Conservation (phyloP, 176 grass and related monocot species). For the Musa schizocarpa region DNA sequence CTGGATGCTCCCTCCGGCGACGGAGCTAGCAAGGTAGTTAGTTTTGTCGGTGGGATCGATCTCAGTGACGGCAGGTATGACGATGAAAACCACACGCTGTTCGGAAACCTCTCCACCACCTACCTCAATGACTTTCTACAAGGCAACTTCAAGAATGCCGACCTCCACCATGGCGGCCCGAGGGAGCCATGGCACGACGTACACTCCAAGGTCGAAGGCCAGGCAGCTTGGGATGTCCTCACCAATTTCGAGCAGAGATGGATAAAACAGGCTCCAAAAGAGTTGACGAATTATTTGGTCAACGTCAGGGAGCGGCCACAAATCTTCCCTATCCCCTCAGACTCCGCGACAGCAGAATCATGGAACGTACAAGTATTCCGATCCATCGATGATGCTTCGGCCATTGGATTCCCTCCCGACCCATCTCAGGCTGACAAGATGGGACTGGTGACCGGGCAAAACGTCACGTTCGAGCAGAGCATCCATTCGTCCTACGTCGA, state of each 20-base stretch:
- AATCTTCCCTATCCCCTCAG: conserved; percentile 24
- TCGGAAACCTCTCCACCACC: conserved; percentile 46
- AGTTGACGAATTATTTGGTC: conserved; percentile 38
- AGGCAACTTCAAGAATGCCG: conserved; percentile 49
- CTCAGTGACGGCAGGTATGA: conserved; percentile 64
- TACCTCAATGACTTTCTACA: conserved; percentile 61
- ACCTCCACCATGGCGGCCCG: conserved; percentile 50
- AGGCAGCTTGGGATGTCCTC: conserved; percentile 74
- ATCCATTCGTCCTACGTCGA: conserved; percentile 60
- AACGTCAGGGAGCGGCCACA: conserved; percentile 18
- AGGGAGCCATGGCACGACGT: conserved; percentile 87
- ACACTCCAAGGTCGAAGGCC: conserved; percentile 65
- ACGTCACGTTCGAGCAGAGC: conserved; percentile 68
- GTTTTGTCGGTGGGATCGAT: conserved; percentile 65
- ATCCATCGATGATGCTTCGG: conserved; percentile 83
- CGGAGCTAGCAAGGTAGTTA: conserved; percentile 37
- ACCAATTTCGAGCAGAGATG: conserved; percentile 78
- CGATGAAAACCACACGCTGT: conserved; percentile 81
- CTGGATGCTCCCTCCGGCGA: conserved; percentile 36
- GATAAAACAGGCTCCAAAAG: conserved; percentile 55
- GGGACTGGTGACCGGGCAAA: conserved; percentile 55
- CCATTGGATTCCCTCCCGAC: conserved; percentile 49
- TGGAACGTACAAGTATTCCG: conserved; percentile 94
- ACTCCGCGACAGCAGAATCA: conserved; percentile 8
- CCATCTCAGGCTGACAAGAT: conserved; percentile 24